Evolutionary conservation across 129 eudicot species (phyloP).

Genomic region (Lonicera japonica): DNA sequence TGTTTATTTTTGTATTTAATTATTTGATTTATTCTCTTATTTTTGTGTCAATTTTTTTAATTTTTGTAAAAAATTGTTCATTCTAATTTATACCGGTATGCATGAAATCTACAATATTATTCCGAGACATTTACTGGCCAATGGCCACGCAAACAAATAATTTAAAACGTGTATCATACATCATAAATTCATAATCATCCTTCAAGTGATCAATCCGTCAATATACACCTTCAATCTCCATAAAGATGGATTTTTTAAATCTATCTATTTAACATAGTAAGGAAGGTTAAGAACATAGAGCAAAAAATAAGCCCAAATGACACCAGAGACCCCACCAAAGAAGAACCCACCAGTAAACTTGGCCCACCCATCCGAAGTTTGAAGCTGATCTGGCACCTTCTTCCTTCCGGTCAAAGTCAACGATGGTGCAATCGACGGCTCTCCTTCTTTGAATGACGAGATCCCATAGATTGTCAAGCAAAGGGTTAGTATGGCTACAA

Average conservation of each 20-base stretch:
- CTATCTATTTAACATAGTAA: conserved; percentile 69
- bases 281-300: conserved; percentile 90
- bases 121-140: too few relatives aligned
- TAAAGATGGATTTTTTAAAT: background rate
- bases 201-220: background rate
- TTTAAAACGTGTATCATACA: too few relatives aligned
- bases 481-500: conserved; percentile 79
- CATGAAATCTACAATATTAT: too few relatives aligned
- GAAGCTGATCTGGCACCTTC: conserved; percentile 93
- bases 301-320: conserved; percentile 87
- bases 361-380: conserved; percentile 98
- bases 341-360: conserved; percentile 95
- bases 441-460: conserved; percentile 91
- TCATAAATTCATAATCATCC: background rate
- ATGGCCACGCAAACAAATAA: too few relatives aligned
- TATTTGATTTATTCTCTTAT: too few relatives aligned
- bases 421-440: conserved; percentile 81
- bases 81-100: too few relatives aligned
- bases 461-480: conserved; percentile 93
- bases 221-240: conserved; percentile 17
- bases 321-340: conserved; percentile 96
- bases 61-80: too few relatives aligned
- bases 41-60: too few relatives aligned
- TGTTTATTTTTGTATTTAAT: too few relatives aligned
- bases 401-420: conserved; percentile 91